phyloP scores from a whole-genome alignment of 2,329 filamentous ascomycete species.

The Fusarium verrucosum region DNA sequence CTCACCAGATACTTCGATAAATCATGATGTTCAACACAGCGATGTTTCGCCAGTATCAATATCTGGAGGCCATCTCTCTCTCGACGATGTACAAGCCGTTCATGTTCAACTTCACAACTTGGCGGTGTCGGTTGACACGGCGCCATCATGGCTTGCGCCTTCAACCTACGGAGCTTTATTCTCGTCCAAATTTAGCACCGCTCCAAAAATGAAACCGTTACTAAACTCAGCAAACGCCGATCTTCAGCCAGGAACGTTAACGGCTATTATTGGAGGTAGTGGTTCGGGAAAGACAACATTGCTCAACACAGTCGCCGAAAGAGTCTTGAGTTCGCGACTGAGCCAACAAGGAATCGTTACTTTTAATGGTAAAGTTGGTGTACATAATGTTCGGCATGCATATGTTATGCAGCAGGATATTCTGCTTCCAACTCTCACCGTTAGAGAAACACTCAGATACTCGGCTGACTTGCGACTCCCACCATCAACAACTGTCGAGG shows the following conservation, averaged over 20 bases:
- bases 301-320: conserved; percentile 75
- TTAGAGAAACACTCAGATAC: conserved; percentile 78
- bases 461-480: conserved; percentile 77
- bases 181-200: conserved; percentile 50
- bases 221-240: conserved; percentile 71
- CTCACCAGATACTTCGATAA: conserved; percentile 47
- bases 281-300: conserved; percentile 78
- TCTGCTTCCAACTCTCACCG: conserved; percentile 76
- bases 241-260: conserved; percentile 72
- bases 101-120: conserved; percentile 63
- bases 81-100: conserved; percentile 65
- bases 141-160: conserved; percentile 62
- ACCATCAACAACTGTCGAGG: conserved; percentile 65
- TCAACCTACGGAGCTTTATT: conserved; percentile 56
- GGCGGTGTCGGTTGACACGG: conserved; percentile 66
- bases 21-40: conserved; percentile 22
- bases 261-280: conserved; percentile 78
- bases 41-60: conserved; percentile 43
- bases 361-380: conserved; percentile 68
- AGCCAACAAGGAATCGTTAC: conserved; percentile 63
- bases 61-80: conserved; percentile 52
- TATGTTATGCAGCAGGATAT: conserved; percentile 84
- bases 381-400: conserved; percentile 66
- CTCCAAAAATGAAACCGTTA: conserved; percentile 59
- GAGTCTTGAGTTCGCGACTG: conserved; percentile 66